Conservation (phyloP, 2,329 filamentous ascomycete genomes). For the Sarocladium kiliense region DNA sequence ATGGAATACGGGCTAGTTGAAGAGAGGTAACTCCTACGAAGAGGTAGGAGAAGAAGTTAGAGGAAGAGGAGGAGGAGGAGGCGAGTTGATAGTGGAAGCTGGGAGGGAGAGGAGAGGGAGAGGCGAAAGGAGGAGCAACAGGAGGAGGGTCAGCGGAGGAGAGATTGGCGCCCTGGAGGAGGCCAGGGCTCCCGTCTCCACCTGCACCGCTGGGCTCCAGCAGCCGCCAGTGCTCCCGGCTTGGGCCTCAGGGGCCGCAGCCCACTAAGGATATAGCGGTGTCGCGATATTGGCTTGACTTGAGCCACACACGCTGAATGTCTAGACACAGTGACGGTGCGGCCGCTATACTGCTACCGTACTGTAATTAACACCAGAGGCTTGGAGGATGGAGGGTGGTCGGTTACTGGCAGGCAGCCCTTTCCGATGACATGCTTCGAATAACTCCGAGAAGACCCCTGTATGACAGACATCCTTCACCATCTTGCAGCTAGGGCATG, state of each 20-base stretch:
- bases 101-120: not conserved
- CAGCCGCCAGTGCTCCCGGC: constrained; percentile 2
- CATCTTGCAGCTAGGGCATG: too few relatives aligned
- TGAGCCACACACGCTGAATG: not conserved
- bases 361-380: too few relatives aligned
- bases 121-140: not conserved
- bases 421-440: not conserved
- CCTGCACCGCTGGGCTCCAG: constrained; percentile 7
- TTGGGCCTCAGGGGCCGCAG: not conserved
- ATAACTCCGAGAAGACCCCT: not conserved
- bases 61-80: not conserved
- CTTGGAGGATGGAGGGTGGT: too few relatives aligned
- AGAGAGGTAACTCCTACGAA: not conserved
- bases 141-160: not conserved
- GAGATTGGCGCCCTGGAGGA: constrained; percentile 3
- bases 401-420: not conserved
- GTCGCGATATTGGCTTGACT: too few relatives aligned
- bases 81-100: not conserved
- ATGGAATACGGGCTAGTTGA: not conserved
- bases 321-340: too few relatives aligned
- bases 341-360: too few relatives aligned
- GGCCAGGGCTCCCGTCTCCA: constrained; percentile 4
- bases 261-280: not conserved
- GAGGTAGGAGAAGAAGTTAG: not conserved
- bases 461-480: not conserved